These are phyloP conservation scores for Aspergillus cavernicola DNA, from an alignment of 495 filamentous ascomycete species.

Conservation along the genomic window DNA sequence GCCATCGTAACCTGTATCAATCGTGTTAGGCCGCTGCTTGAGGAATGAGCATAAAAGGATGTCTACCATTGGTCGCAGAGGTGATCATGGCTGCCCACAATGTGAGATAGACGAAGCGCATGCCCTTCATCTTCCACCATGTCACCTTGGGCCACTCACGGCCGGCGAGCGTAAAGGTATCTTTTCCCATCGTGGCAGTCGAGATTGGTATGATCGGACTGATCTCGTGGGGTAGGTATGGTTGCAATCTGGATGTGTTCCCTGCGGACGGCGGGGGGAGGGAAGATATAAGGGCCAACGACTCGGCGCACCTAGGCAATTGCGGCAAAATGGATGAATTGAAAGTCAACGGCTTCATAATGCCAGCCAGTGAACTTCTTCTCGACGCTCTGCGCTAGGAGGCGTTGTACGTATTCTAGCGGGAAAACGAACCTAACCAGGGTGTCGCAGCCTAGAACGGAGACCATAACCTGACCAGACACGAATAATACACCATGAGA, in stretches of 20 bases:
- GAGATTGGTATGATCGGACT: not conserved
- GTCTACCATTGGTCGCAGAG: slow-evolving; percentile 6
- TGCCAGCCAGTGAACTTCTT: not conserved
- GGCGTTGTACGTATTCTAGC: not conserved
- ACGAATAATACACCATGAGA: too few relatives aligned
- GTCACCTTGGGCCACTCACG: slow-evolving; percentile 10
- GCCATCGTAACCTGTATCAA: slow-evolving; percentile 8
- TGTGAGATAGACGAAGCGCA: slow-evolving; percentile 8
- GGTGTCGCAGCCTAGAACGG: too few relatives aligned
- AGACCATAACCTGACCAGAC: too few relatives aligned
- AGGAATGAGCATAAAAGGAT: not conserved
- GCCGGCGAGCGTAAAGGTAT: slow-evolving; percentile 3
- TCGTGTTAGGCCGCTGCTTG: too few relatives aligned
- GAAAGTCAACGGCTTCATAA: not conserved
- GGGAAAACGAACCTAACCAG: not conserved
- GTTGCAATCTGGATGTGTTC: too few relatives aligned
- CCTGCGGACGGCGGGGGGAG: too few relatives aligned
- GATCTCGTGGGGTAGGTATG: too few relatives aligned
- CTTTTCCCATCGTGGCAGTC: slow-evolving; percentile 3
- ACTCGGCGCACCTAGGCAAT: too few relatives aligned
- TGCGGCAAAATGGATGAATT: not conserved
- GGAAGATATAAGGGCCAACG: too few relatives aligned
- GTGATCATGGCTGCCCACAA: slow-evolving; percentile 7
- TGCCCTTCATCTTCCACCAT: slow-evolving; percentile 12
- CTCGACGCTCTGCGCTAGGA: not conserved